Conservation (phyloP, 176 grass and related monocot species). For the Hsuehochloa calcarea region DNA sequence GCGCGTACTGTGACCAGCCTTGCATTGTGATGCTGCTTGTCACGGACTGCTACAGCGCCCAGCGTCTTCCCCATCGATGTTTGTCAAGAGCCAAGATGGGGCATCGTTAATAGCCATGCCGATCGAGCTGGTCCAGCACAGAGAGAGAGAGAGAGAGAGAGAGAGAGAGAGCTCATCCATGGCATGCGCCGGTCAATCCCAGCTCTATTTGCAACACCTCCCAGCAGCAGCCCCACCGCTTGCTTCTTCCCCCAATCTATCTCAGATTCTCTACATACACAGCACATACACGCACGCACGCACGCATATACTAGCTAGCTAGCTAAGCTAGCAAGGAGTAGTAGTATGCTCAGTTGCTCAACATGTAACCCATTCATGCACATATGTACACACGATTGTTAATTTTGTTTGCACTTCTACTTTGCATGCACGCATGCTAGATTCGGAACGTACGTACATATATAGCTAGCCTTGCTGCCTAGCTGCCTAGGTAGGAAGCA, state of each 20-base stretch:
- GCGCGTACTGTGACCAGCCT: neutral
- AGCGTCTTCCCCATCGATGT: neutral
- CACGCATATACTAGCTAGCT: neutral
- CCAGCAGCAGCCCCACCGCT: neutral
- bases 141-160: neutral
- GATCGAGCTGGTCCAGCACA: neutral
- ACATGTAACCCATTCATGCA: neutral
- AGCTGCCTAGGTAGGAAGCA: neutral
- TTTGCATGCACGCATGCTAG: neutral
- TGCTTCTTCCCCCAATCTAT: too few relatives aligned
- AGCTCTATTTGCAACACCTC: slow-evolving; percentile 14
- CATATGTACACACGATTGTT: neutral
- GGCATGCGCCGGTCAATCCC: slow-evolving; percentile 38
- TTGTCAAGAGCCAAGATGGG: neutral
- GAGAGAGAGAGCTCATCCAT: slow-evolving; percentile 17
- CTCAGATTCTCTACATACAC: neutral
- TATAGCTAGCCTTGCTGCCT: neutral
- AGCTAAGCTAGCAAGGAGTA: neutral
- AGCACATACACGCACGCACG: neutral
- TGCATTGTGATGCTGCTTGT: neutral
- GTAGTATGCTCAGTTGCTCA: too few relatives aligned
- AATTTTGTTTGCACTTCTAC: neutral
- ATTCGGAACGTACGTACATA: neutral
- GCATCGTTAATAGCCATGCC: neutral
- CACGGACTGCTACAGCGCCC: neutral